Base-by-base conservation (phyloP, 1,284 basidiomycete genomes). In the Heterobasidion irregulare region DNA sequence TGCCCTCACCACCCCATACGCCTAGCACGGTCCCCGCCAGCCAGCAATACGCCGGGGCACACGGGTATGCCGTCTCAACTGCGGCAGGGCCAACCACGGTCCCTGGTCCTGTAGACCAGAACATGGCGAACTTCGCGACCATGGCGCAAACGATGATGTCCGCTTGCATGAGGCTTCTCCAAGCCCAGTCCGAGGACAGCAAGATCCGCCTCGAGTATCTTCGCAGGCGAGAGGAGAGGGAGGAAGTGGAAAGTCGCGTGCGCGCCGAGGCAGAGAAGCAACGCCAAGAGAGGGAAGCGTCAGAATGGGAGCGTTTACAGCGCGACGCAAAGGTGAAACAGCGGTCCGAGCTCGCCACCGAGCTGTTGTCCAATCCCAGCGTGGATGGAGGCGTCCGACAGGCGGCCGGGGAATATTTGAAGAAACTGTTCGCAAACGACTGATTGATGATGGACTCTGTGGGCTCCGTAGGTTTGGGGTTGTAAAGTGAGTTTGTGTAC, bases 341-440 rank as follows among this genome's bases (percentile, higher is more conserved):
- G 59, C 83, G 79, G 62, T 78, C 78, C 38, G 78, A 81, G 58
- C 75, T 79, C 54, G 86, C 86, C 35, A 80, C 83, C 56, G 80
- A 82, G 50, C 59, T 86, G 13, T 66, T 86, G 57, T 68, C 72
- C n/a, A 83, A 79, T 59, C 72, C 76, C 8, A 70, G 66, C 44
- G 72, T 82, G 12, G 81, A 84, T 58, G 72, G 75, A 19, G 73
- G 75, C 15, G 74, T 87, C 53, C 83, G 80, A 64, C 78, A 80
- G 61, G 80, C 80, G 5, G 86, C 85, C 6, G 75, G 79, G 53
- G 84, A 88, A 52, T 89, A 84, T 67, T 66, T 87, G 58, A 84
- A 84, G 70, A 78, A 76, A 62, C 65, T 84, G n/a, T 82, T 72
- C 33, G 58, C 60, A 10, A 59, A 56, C 13, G 60, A 61, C 18